Evolutionary conservation across 805 yeast species (phyloP).

Genomic region (Kazachstania bromeliacearum): DNA sequence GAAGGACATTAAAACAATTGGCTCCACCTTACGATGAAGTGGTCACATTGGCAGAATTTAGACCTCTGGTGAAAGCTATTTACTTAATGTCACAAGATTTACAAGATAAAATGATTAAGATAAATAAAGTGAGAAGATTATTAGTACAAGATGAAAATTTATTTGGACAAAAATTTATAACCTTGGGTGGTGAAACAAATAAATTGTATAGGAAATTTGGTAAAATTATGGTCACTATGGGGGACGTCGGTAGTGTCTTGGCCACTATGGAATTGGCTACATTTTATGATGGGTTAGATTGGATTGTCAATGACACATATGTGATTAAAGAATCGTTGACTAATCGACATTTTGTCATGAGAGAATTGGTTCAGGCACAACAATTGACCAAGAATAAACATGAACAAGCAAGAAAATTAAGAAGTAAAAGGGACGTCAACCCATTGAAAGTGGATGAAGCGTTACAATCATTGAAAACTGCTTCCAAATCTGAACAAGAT

Average conservation of each 20-base stretch:
- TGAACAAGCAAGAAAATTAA: conserved; percentile 58
- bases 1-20: conserved; percentile 86
- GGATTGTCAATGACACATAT: conserved; percentile 65
- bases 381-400: conserved; percentile 61
- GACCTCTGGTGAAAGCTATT: conserved; percentile 77
- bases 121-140: conserved; percentile 35
- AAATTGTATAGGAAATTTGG: conserved; percentile 69
- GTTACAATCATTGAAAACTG: conserved; percentile 64
- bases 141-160: conserved; percentile 51
- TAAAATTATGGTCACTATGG: conserved; percentile 55
- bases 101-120: conserved; percentile 47
- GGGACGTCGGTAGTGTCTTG: conserved; percentile 67
- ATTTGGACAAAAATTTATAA: conserved; percentile 32
- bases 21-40: conserved; percentile 88
- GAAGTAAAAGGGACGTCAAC: conserved; percentile 63
- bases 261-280: conserved; percentile 65
- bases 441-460: conserved; percentile 91
- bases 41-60: conserved; percentile 66
- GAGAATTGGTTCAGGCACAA: conserved; percentile 77
- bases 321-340: conserved; percentile 88
- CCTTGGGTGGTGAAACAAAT: conserved; percentile 15
- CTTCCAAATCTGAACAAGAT: conserved; percentile 66
- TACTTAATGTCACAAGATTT: conserved; percentile 49
- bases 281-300: conserved; percentile 63
- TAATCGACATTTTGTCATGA: conserved; percentile 83